Base-by-base conservation (phyloP, 495 filamentous ascomycete species). In the Penicillium antarcticum region DNA sequence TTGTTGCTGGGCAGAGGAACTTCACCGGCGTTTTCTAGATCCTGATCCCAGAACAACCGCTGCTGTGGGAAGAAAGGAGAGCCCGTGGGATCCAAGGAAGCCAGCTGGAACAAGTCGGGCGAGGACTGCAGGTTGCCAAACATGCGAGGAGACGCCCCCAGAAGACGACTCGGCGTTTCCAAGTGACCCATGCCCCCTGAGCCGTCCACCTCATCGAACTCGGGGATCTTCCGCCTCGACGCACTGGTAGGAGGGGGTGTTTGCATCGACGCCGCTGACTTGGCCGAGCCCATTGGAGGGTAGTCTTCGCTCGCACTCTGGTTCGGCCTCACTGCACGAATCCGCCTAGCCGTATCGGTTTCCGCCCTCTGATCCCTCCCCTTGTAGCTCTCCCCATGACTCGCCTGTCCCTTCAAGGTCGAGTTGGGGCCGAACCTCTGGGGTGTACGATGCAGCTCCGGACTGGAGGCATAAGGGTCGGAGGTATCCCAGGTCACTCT, bases 1-100 rank as follows among this genome's bases (percentile, higher is more conserved):
- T n/a, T 40, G 1, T 42, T 45, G 41, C 26, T 44, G 8, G 55
- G 54, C 11, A 68, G 42, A 17, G 64, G 58, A 31, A 65, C 31
- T 13, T 62, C 62, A 40, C 52, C 47, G 17, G 66, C 48, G 21
- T 63, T 57, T 2, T 67, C 65, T 1, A 74, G 57, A 42, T 83
- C 78, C 12, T 86, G 74, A 52, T 92, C 89, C 88, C 88, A 94
- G 62, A 91, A 91, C 21, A 85, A 65, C 45, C 82, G 80, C 35
- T 84, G 77, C 53, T 85, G 82, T 6, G 78, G 78, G 49, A 86
- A 86, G 44, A 79, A 78, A 8, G 86, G 83, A 17, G 84, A 87
- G 5, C 83, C 77, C 33, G 86, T 81, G 1, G 89, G 83, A 26
- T 87, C 86, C 2, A 87, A 80, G 51, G 86, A 78, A 10, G 80